A percentile compares a stretch with the other conserved stretches of the same genome.
Evolutionary conservation across 768 basidiomycete genomes (phyloP).

Genomic region (Sporobolomyces roseus): DNA sequence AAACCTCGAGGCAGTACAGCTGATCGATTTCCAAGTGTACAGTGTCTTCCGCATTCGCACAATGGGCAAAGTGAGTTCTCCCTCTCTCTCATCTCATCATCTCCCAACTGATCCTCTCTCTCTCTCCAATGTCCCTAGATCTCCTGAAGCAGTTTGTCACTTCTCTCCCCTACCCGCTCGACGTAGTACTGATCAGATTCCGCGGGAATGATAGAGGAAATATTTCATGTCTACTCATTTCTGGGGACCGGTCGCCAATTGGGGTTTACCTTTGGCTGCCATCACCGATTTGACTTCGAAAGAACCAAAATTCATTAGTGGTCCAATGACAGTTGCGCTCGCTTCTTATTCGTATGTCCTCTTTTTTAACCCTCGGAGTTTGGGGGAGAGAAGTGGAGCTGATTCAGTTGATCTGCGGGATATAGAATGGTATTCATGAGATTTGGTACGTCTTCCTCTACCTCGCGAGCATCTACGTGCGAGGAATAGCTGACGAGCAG

Average conservation of each 20-base stretch:
- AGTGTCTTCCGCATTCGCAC: conserved; percentile 76
- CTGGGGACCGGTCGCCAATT: conserved; percentile 67
- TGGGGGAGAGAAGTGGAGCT: conserved; percentile 8
- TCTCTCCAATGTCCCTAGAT: conserved; percentile 12
- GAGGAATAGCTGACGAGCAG: too few species aligned
- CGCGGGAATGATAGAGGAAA: conserved; percentile 54
- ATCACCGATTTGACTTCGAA: conserved; percentile 75
- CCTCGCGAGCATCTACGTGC: neutral
- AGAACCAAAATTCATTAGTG: conserved; percentile 95
- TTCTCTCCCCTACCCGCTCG: neutral
- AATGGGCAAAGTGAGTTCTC: conserved; percentile 66
- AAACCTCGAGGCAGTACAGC: too few species aligned
- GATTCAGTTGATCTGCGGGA: conserved; percentile 6
- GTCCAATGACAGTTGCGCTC: conserved; percentile 90
- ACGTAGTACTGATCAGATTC: neutral
- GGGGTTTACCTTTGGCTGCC: conserved; percentile 93
- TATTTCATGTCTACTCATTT: conserved; percentile 76
- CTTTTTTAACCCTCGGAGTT: conserved; percentile 19
- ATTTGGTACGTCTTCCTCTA: conserved; percentile 60
- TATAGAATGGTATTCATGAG: conserved; percentile 81
- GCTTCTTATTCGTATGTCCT: conserved; percentile 73
- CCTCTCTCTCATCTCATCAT: neutral
- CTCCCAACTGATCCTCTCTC: neutral
- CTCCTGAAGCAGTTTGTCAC: conserved; percentile 61
- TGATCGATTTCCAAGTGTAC: neutral